Percentiles rank a stretch among this genome's conserved stretches.
phyloP scores from a whole-genome alignment of 2,329 filamentous ascomycete genomes.

The Tothia fuscella region DNA sequence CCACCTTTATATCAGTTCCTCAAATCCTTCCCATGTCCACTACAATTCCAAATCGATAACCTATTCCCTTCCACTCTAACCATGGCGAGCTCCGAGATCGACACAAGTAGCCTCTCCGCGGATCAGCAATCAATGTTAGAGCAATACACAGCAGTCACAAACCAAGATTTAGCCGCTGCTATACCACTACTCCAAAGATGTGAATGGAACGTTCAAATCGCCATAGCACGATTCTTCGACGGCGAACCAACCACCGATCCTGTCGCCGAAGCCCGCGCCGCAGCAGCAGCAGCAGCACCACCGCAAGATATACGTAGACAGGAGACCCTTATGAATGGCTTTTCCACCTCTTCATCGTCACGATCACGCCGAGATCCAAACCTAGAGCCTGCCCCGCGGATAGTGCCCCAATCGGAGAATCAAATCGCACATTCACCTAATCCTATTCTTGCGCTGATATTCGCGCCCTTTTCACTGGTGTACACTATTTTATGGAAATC shows the following conservation, averaged over 20 bases:
- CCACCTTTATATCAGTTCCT: not conserved
- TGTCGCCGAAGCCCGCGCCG: conserved; percentile 63
- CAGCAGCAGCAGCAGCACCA: conserved; percentile 46
- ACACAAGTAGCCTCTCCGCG: conserved; percentile 59
- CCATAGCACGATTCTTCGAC: conserved; percentile 95
- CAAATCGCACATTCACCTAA: conserved; percentile 58
- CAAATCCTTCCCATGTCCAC: not conserved
- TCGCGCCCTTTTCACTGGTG: conserved; percentile 69
- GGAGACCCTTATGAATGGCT: conserved; percentile 56
- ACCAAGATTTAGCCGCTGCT: conserved; percentile 66
- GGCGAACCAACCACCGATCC: conserved; percentile 72
- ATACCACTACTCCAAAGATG: conserved; percentile 70
- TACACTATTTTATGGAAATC: conserved; percentile 59
- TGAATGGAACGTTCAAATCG: conserved; percentile 97
- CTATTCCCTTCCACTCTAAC: conserved; percentile 1
- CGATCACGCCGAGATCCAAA: conserved; percentile 23
- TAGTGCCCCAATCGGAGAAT: conserved; percentile 62
- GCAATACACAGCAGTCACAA: conserved; percentile 79
- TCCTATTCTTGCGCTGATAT: conserved; percentile 63
- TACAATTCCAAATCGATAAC: conserved; percentile 4
- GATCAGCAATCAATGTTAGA: conserved; percentile 75
- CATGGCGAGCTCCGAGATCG: conserved; percentile 33
- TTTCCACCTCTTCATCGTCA: conserved; percentile 26
- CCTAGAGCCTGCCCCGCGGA: conserved; percentile 65
- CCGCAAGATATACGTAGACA: conserved; percentile 50